Conservation (phyloP, 208 protist genomes). For the Leishmania martiniquensis region DNA sequence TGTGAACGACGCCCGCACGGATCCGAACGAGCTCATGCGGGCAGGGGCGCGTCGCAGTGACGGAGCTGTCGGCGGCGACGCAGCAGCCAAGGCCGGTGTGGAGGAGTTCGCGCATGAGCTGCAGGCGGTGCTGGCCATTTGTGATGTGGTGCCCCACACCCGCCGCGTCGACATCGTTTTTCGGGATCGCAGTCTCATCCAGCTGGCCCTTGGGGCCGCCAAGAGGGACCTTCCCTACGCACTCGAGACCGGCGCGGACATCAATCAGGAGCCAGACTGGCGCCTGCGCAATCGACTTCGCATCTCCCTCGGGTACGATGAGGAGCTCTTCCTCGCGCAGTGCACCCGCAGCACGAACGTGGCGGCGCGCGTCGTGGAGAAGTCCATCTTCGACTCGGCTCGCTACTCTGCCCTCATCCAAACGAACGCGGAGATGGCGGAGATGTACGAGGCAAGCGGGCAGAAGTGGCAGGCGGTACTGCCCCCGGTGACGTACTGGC, state of each 20-base stretch:
- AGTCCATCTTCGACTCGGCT: conserved; percentile 52
- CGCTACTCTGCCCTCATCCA: conserved; percentile 17
- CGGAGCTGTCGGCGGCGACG: not conserved
- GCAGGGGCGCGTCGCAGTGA: not conserved
- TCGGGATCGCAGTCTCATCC: conserved; percentile 60
- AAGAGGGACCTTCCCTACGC: conserved; percentile 21
- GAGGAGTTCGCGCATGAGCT: conserved; percentile 49
- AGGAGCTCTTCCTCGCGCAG: conserved; percentile 63
- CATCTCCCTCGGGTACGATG: conserved; percentile 87
- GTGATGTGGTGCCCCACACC: conserved; percentile 49
- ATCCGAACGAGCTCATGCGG: conserved; percentile 19
- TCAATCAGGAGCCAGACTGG: conserved; percentile 62
- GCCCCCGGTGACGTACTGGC: conserved; percentile 83
- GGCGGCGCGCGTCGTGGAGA: conserved; percentile 65
- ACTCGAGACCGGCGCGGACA: conserved; percentile 23
- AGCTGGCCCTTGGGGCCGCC: conserved; percentile 74
- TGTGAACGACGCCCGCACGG: conserved; percentile 60
- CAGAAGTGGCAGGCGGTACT: conserved; percentile 33
- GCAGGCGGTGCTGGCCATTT: conserved; percentile 64
- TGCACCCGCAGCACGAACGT: conserved; percentile 60
- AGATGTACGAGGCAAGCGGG: conserved; percentile 25
- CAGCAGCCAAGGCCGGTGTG: conserved; percentile 25
- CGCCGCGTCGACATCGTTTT: conserved; percentile 76
- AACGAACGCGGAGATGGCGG: conserved; percentile 13
- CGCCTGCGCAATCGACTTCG: conserved; percentile 74